Percentiles rank a stretch among this genome's conserved stretches.
Evolutionary conservation across 2,329 filamentous ascomycete species (phyloP).

Genomic region (Neopestalotiopsis sp.): DNA sequence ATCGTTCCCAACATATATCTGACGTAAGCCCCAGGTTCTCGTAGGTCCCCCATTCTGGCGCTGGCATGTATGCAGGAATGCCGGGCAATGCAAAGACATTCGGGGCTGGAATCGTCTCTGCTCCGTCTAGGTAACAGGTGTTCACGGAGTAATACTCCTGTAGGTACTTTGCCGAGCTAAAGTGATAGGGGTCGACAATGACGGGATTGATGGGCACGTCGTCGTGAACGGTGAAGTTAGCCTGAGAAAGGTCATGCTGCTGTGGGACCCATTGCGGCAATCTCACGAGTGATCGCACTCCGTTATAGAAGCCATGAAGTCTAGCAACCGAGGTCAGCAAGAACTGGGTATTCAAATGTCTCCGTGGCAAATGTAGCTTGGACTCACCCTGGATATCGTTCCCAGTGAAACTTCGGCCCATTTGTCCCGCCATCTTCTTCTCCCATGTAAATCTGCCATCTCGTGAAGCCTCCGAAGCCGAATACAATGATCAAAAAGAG

Average conservation of each 20-base stretch:
- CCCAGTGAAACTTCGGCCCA: conserved; percentile 17
- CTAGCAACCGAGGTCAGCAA: conserved; percentile 25
- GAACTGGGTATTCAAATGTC: neutral
- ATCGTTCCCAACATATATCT: conserved; percentile 75
- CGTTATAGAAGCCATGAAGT: conserved; percentile 34
- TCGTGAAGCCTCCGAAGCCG: neutral
- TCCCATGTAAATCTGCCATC: conserved; percentile 9
- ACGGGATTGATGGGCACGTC: conserved; percentile 32
- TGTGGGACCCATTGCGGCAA: conserved; percentile 36
- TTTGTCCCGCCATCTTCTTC: conserved; percentile 7
- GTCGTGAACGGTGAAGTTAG: conserved; percentile 29
- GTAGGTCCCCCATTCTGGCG: conserved; percentile 70
- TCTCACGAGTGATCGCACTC: conserved; percentile 33
- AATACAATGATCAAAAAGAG: conserved; percentile 5
- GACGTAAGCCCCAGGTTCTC: conserved; percentile 63
- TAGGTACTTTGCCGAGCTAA: conserved; percentile 32
- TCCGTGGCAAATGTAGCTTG: neutral
- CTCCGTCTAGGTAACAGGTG: conserved; percentile 55
- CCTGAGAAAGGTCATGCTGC: conserved; percentile 27
- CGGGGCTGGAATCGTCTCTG: conserved; percentile 42
- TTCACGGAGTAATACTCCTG: conserved; percentile 33
- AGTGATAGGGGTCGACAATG: conserved; percentile 33
- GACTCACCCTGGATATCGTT: conserved; percentile 14
- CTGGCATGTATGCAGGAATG: conserved; percentile 67
- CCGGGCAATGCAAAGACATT: conserved; percentile 59